phyloP scores from a whole-genome alignment of 768 basidiomycete genomes.

The Kwoniella europaea region DNA sequence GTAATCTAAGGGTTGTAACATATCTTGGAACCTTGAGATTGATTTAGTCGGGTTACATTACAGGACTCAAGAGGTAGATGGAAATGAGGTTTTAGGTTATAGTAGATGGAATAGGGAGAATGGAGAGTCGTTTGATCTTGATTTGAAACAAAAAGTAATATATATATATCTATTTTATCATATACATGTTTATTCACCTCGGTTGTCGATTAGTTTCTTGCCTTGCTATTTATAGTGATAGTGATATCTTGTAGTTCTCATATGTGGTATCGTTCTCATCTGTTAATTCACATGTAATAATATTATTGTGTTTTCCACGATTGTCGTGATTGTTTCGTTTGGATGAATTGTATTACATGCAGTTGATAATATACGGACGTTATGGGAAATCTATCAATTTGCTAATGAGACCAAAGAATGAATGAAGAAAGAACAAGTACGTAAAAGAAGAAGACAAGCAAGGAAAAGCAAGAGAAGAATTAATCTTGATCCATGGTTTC shows the following conservation, averaged over 20 bases:
- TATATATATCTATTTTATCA: neutral
- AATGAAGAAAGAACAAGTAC: neutral
- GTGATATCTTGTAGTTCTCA: constrained; percentile 11
- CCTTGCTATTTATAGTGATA: neutral
- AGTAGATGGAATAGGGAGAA: too few species aligned
- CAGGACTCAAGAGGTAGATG: too few species aligned
- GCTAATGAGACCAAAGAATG: too few species aligned
- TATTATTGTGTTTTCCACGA: too few species aligned
- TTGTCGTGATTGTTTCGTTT: too few species aligned
- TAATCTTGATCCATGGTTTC: constrained; percentile 40
- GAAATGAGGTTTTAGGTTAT: too few species aligned
- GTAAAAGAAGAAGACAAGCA: neutral
- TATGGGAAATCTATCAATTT: too few species aligned
- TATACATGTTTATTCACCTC: constrained; percentile 1
- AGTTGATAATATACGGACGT: neutral
- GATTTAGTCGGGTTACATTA: too few species aligned
- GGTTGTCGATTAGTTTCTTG: neutral
- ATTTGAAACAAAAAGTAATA: neutral
- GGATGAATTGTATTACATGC: constrained; percentile 20
- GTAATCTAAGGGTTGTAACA: neutral
- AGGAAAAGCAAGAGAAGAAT: neutral
- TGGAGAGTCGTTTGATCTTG: too few species aligned
- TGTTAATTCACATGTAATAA: too few species aligned
- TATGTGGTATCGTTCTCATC: constrained; percentile 1
- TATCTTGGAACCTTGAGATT: neutral